phyloP scores from a whole-genome alignment of 2,329 filamentous ascomycete genomes.

The Fusarium subglutinans region DNA sequence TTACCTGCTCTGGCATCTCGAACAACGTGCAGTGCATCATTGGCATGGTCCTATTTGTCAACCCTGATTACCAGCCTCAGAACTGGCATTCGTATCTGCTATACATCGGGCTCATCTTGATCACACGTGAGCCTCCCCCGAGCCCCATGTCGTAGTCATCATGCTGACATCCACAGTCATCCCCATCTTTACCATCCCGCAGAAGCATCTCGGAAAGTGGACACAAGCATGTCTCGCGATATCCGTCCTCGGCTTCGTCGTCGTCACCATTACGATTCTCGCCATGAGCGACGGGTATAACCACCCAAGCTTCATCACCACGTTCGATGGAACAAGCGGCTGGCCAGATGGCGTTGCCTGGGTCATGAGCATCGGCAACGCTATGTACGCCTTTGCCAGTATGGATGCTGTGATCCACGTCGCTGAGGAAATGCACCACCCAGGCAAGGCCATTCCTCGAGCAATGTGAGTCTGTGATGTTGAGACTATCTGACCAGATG shows the following conservation, averaged over 20 bases:
- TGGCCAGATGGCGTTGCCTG: not conserved
- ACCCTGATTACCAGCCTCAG: not conserved
- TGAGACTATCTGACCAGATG: accelerated
- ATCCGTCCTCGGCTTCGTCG: not conserved
- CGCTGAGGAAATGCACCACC: not conserved
- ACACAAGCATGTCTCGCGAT: not conserved
- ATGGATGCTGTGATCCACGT: not conserved
- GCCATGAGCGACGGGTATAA: not conserved
- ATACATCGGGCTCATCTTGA: accelerated
- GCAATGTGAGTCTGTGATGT: not conserved
- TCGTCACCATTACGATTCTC: not conserved
- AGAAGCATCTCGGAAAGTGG: not conserved
- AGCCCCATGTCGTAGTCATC: accelerated
- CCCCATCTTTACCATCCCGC: accelerated
- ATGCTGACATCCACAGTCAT: not conserved
- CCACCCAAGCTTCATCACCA: not conserved
- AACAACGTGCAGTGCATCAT: not conserved
- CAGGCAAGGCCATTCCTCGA: not conserved
- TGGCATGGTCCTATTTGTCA: not conserved
- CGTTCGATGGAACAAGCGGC: not conserved
- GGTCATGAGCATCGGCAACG: not conserved
- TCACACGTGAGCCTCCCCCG: not conserved
- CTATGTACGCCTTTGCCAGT: not conserved
- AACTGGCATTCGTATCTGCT: not conserved
- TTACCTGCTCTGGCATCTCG: not conserved